phyloP scores from a whole-genome alignment of 2,329 filamentous ascomycete species.

The Myriosclerotinia duriaeana region DNA sequence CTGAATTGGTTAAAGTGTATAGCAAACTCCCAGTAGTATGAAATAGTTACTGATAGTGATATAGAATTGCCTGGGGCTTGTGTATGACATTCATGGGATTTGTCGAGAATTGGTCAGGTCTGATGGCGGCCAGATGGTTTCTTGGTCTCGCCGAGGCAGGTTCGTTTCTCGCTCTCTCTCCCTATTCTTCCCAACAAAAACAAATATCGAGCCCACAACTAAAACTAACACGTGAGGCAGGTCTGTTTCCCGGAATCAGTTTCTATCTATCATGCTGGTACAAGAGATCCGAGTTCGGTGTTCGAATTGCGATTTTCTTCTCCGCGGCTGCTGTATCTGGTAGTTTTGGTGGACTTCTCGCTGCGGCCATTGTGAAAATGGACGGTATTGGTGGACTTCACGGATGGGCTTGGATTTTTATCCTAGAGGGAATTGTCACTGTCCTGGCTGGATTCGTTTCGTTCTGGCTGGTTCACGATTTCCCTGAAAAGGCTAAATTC shows the following conservation, averaged over 20 bases:
- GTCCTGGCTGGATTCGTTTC: conserved; percentile 65
- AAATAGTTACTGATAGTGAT: conserved; percentile 4
- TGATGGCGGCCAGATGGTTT: conserved; percentile 50
- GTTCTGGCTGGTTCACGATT: conserved; percentile 81
- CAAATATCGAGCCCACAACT: too few relatives aligned
- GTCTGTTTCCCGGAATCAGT: conserved; percentile 73
- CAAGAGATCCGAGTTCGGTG: conserved; percentile 72
- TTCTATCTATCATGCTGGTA: conserved; percentile 88
- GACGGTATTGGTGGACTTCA: conserved; percentile 57
- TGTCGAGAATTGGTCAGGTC: conserved; percentile 37
- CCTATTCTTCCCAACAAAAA: too few relatives aligned
- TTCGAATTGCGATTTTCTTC: conserved; percentile 81
- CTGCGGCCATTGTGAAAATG: conserved; percentile 70
- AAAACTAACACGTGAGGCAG: conserved; percentile 54
- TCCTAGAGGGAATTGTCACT: conserved; percentile 69
- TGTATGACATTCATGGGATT: conserved; percentile 58
- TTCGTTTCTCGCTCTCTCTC: conserved; percentile 58
- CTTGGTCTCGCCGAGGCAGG: conserved; percentile 74
- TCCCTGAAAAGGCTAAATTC: conserved; percentile 74
- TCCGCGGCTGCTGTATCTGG: conserved; percentile 77
- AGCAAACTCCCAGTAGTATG: background rate
- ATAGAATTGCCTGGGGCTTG: conserved; percentile 62
- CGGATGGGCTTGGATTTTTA: conserved; percentile 67
- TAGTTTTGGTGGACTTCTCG: conserved; percentile 72
- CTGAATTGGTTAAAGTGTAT: background rate